Percentiles rank a stretch among this genome's conserved stretches.
These are phyloP conservation scores for Globisporangium nagaii DNA, from an alignment of 352 stramenopile genomes.

Conservation along the genomic window DNA sequence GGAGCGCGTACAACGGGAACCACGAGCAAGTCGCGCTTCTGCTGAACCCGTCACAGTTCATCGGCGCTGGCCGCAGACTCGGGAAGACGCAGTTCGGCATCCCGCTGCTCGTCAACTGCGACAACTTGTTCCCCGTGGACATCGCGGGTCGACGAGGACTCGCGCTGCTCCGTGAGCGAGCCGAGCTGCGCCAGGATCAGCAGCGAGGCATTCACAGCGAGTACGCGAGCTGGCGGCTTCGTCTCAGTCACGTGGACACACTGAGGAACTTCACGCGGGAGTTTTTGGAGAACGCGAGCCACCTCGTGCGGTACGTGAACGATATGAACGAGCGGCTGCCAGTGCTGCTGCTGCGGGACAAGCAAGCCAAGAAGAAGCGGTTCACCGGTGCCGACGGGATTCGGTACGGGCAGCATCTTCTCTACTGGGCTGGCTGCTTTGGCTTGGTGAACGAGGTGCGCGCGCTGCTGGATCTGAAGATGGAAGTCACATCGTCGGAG, in stretches of 20 bases:
- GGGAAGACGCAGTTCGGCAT: conserved; percentile 47
- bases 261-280: conserved; percentile 45
- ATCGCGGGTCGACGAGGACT: conserved; percentile 55
- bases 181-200: conserved; percentile 10
- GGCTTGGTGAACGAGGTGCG: conserved; percentile 48
- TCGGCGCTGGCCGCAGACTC: conserved; percentile 2
- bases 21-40: conserved; percentile 55
- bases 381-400: conserved; percentile 38
- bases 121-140: conserved; percentile 60
- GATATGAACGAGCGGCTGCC: conserved; percentile 60
- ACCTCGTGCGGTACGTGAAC: conserved; percentile 41
- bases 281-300: conserved; percentile 37
- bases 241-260: conserved; percentile 50
- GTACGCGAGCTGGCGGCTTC: conserved; percentile 50
- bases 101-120: conserved; percentile 46
- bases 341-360: conserved; percentile 12
- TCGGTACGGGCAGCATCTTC: conserved; percentile 69
- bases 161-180: conserved; percentile 35
- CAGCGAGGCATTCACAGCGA: conserved; percentile 8
- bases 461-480: conserved; percentile 33
- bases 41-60: conserved; percentile 28
- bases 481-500: conserved; percentile 12
- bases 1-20: conserved; percentile 71
- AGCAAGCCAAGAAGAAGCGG: conserved; percentile 10
- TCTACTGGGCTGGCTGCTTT: conserved; percentile 75